Evolutionary conservation across 1,139 yeast genomes (phyloP), one percentile per base, ranked within the genome.

Genomic region (Debaryomyces nepalensis): DNA sequence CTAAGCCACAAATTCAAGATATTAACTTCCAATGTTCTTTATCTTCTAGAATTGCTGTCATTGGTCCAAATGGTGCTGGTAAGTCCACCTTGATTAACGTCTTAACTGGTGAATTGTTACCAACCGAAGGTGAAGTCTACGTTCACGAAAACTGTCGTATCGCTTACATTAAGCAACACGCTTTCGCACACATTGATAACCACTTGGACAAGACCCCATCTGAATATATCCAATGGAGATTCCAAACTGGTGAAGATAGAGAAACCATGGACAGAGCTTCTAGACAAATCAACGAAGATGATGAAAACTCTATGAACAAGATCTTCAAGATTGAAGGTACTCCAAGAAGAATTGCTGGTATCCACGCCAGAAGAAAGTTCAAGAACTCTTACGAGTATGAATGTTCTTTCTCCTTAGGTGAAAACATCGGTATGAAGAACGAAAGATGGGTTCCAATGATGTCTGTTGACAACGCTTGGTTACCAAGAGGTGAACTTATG

Each of bases 201-300:
- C 99, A 93, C 73, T 84, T 91, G 76, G 99, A 93, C 84, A 87
- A 87, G 84, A 93, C 99, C 68, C 99, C 99, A 68, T 90, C 97
- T 66, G 99, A 93, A 81, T 93, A 93, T 80, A 93, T 93, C 62
- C 99, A 93, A 82, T 93, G 99, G 99, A 91, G 99, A 84, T 93
- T 91, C 97, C 99, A 93, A 82, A 93, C 99, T 70, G 99, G 99
- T 89, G 99, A 93, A 81, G 99, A 93, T 77, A 89, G 99, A 82
- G 99, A 93, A 82, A 93, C 99, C 77, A 93, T 93, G 98, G 99
- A 93, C 82, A 89, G 98, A 82, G 99, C 99, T 72, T 89, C 95
- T 74, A 89, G 99, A 84, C 95, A 87, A 76, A 89, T 93, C 71
- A 90, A 87, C 70, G 99, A 93, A 79, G 79, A 81, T 63, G 99